These are phyloP conservation scores for Picochlorum sp. DNA, from an alignment of 139 green algal genomes.

Conservation along the genomic window DNA sequence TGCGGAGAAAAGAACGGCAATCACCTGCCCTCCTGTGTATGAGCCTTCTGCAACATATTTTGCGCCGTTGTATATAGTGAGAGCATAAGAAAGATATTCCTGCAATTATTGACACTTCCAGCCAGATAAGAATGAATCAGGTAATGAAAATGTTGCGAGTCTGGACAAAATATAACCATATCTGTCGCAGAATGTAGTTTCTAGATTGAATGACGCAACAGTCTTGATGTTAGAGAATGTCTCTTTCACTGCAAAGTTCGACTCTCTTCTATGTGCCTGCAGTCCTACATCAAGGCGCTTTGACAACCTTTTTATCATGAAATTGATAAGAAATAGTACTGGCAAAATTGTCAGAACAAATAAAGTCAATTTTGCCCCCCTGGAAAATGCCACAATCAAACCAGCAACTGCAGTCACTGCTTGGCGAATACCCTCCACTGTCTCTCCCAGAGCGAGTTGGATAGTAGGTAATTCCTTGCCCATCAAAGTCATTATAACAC, in stretches of 20 bases:
- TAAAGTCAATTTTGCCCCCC: conserved; percentile 3
- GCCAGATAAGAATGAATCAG: not conserved
- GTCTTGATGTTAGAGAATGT: not conserved
- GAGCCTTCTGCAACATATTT: not conserved
- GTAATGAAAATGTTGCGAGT: not conserved
- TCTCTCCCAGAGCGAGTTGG: not conserved
- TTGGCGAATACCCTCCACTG: not conserved
- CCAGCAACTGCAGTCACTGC: conserved; percentile 3
- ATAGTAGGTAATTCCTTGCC: not conserved
- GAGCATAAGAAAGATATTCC: conserved; percentile 4
- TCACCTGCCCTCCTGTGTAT: not conserved
- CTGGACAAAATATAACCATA: not conserved
- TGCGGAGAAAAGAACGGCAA: conserved; percentile 1
- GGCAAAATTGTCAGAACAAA: conserved; percentile 2
- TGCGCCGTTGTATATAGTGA: not conserved
- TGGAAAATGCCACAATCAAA: conserved; percentile 1
- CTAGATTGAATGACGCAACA: not conserved
- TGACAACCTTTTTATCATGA: not conserved
- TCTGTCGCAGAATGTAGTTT: not conserved
- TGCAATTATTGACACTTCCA: not conserved
- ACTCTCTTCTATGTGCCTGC: not conserved
- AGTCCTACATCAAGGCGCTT: not conserved
- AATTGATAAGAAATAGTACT: not conserved
- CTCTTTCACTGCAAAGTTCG: not conserved
- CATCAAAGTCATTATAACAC: not conserved